Base-by-base conservation (phyloP, 441 rosid species). In the Rhodomyrtus psidioides region DNA sequence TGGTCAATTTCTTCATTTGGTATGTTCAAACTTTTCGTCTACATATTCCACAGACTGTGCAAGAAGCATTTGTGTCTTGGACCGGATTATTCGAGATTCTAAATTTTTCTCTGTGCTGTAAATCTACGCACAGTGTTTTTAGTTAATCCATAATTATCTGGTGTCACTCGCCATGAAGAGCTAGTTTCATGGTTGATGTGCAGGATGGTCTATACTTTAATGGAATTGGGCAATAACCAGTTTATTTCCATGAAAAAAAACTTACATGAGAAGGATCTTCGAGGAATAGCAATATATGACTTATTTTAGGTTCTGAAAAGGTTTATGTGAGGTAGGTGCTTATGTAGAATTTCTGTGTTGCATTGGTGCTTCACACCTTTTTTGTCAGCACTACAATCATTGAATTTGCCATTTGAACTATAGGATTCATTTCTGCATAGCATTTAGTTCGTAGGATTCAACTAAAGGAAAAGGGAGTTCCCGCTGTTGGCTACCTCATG, bases 1-100 rank as follows among this genome's bases (percentile, higher is more conserved):
- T 91, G 84, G 92, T 90, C 98, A 75, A 81, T 95, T 79, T 85
- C 94, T 84, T 89, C 87, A 76, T 92, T 93, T 81, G 98, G 99
- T 97, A 95, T 81, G 89, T 85, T 60, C 60, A 27, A 84, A 83
- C 27, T 74, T 12, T 42, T 23, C 1, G 10, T 86, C 83, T 87
- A 44, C 75, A 44, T 60, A 58, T 83, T 34, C 53, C 85, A 7
- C 44, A 55, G 53, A 49, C 56, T 44, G 9, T 53, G 34, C 10
- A 12, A 62, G 55, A 49, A 70, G 30, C 54, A 70, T 70, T 24
- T 74, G 9, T 74, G 81, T 49, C 27, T 7, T 74, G 81, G 27
- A 74, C 81, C 39, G 27, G 51, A 74, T 74, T 74, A 42, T 39
- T 74, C 5, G 13, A 74, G 51, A 74, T 70, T 70, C 81, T 39